Evolutionary conservation across 306 rosid species (phyloP).

Genomic region (Acacia confusa): DNA sequence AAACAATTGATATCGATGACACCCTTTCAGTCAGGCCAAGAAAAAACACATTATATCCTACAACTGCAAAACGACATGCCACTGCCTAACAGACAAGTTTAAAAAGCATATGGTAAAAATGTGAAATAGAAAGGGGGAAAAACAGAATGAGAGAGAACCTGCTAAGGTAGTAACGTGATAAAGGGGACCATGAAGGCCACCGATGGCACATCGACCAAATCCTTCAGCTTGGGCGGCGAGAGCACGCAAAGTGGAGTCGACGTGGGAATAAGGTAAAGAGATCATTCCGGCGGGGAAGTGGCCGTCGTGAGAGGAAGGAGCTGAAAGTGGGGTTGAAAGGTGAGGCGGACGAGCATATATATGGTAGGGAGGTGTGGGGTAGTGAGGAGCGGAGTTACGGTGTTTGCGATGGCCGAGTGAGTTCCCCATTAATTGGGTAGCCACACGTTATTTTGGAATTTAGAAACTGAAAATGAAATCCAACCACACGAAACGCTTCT

Average conservation of each 20-base stretch:
- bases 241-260: conserved; percentile 68
- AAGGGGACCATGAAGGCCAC: conserved; percentile 82
- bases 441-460: background rate
- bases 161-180: conserved; percentile 69
- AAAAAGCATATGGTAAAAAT: background rate
- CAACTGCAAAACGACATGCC: background rate
- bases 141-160: conserved; percentile 40
- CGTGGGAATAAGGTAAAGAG: conserved; percentile 65
- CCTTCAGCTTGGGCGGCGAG: conserved; percentile 88
- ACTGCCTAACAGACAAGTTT: background rate
- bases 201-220: conserved; percentile 77
- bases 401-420: conserved; percentile 42
- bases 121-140: background rate
- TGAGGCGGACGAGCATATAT: conserved; percentile 31
- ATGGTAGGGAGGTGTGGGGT: conserved; percentile 33
- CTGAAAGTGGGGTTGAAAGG: conserved; percentile 33
- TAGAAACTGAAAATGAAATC: conserved; percentile 25
- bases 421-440: conserved; percentile 64
- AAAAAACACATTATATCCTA: background rate
- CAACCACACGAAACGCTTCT: background rate
- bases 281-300: conserved; percentile 23
- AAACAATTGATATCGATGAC: background rate
- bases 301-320: background rate
- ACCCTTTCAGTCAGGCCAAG: background rate
- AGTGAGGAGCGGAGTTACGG: conserved; percentile 29